These are phyloP conservation scores for Angophora floribunda DNA, from an alignment of 345 rosid genomes.

Conservation along the genomic window DNA sequence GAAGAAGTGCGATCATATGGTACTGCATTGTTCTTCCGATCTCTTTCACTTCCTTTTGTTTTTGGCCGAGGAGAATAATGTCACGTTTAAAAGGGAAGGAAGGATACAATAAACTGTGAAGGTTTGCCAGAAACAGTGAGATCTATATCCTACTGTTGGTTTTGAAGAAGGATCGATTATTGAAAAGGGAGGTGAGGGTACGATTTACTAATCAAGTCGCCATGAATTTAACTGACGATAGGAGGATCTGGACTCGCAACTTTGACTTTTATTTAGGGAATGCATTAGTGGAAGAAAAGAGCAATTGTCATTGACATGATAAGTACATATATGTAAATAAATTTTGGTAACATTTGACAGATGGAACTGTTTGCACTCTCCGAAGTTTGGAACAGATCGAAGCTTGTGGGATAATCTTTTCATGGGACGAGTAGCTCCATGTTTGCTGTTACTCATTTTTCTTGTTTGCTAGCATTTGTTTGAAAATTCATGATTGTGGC, in stretches of 20 bases:
- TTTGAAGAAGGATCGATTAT: not conserved
- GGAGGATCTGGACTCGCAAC: not conserved
- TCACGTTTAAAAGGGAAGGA: not conserved
- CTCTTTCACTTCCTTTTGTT: not conserved
- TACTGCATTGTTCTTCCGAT: not conserved
- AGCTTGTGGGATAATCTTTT: not conserved
- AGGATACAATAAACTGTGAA: not conserved
- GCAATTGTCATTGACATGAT: not conserved
- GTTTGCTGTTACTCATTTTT: not conserved
- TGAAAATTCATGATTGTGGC: not conserved
- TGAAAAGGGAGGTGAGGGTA: not conserved
- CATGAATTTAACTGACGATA: not conserved
- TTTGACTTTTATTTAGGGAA: not conserved
- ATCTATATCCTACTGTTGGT: not conserved
- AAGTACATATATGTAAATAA: constrained; percentile 12
- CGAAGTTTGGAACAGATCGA: not conserved
- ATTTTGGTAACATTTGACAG: not conserved
- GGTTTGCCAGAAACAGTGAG: not conserved
- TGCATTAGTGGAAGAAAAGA: not conserved
- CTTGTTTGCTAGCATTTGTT: not conserved
- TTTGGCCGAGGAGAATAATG: not conserved
- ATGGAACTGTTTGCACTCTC: not conserved
- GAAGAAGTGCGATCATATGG: not conserved
- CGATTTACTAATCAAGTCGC: not conserved
- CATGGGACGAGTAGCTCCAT: not conserved